Conservation (phyloP, 2,329 filamentous ascomycete genomes). For the Plenodomus tracheiphilus region DNA sequence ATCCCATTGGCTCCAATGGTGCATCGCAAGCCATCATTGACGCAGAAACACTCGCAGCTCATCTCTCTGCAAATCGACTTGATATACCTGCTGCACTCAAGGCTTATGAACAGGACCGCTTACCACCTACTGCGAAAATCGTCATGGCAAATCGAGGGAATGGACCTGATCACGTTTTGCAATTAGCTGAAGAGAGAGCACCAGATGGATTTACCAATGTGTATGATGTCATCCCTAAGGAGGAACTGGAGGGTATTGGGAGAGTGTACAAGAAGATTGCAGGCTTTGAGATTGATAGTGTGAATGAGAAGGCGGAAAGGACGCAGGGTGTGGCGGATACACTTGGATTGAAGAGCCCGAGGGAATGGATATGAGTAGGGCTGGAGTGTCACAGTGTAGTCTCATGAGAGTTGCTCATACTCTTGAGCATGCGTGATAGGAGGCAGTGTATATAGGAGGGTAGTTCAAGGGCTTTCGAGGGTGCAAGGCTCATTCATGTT, state of each 20-base stretch:
- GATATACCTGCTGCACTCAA: constrained; percentile 41
- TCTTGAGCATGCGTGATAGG: too few species aligned
- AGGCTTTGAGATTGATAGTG: constrained; percentile 47
- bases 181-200: constrained; percentile 51
- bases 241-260: constrained; percentile 47
- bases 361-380: background rate
- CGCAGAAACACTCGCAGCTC: constrained; percentile 44
- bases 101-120: constrained; percentile 45
- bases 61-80: constrained; percentile 29
- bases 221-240: constrained; percentile 46
- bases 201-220: constrained; percentile 46
- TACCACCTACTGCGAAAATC: constrained; percentile 51
- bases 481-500: too few species aligned
- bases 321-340: background rate
- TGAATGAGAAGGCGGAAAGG: background rate
- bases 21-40: constrained; percentile 52
- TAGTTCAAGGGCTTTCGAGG: too few species aligned
- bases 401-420: too few species aligned
- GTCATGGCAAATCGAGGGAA: constrained; percentile 53
- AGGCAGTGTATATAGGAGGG: too few species aligned
- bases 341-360: background rate
- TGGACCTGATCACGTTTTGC: constrained; percentile 52
- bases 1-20: constrained; percentile 51
- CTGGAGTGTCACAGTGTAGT: too few species aligned
- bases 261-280: constrained; percentile 46